These are phyloP conservation scores for Hymenochaete sp. DNA, from an alignment of 1,284 basidiomycete species.

Conservation along the genomic window DNA sequence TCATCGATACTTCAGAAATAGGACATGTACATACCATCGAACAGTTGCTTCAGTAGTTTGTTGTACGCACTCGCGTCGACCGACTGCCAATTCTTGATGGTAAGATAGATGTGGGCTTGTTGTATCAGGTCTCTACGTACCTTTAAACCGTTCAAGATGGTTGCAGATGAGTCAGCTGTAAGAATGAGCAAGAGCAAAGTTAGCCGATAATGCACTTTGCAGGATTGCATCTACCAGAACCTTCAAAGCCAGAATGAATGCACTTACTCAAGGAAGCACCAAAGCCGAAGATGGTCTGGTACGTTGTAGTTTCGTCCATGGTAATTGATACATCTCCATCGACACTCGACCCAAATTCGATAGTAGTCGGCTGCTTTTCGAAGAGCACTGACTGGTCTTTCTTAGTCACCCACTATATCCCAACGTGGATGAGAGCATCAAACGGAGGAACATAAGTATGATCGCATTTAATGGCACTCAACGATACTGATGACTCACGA, in stretches of 20 bases:
- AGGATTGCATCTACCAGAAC: no score
- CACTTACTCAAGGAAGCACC: conserved; percentile 40
- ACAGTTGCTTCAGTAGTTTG: conserved; percentile 12
- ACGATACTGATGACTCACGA: conserved; percentile 3
- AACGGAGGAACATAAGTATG: neutral
- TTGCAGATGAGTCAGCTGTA: conserved; percentile 43
- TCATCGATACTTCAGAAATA: neutral
- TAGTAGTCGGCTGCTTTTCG: neutral
- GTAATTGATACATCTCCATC: conserved; percentile 37
- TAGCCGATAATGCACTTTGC: no score
- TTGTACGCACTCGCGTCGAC: conserved; percentile 7
- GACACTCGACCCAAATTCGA: conserved; percentile 34
- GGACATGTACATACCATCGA: conserved; percentile 8
- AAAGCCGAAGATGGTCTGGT: conserved; percentile 41
- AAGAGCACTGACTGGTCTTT: conserved; percentile 1
- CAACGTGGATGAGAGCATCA: neutral
- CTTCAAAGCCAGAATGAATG: no score
- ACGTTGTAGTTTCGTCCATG: conserved; percentile 32
- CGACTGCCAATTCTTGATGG: conserved; percentile 8
- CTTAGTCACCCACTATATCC: conserved; percentile 9
- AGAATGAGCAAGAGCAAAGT: no score
- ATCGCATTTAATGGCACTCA: neutral
- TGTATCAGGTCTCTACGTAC: conserved; percentile 22
- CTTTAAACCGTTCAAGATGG: conserved; percentile 39
- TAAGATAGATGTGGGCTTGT: neutral